These are phyloP conservation scores for Uromyces viciae-fabae DNA, from an alignment of 1,284 basidiomycete genomes.

Conservation along the genomic window DNA sequence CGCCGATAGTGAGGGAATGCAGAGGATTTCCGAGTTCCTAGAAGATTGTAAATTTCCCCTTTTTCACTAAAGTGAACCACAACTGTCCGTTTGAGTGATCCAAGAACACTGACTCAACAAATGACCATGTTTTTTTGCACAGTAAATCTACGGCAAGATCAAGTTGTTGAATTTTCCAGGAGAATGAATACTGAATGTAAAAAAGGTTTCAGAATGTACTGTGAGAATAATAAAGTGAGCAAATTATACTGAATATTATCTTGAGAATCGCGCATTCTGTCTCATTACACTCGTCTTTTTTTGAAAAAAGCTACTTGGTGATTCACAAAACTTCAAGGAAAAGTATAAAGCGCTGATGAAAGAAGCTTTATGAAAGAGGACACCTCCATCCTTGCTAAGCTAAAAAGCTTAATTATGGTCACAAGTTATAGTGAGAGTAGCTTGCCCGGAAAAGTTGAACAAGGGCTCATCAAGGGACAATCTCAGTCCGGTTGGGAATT, in stretches of 20 bases:
- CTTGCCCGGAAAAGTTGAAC: too few species aligned
- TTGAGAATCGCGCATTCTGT: not conserved
- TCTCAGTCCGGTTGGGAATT: too few species aligned
- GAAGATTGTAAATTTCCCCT: not conserved
- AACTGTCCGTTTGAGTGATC: too few species aligned
- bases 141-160: constrained; percentile 3
- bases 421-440: too few species aligned
- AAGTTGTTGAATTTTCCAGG: constrained; percentile 6
- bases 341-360: constrained; percentile 7
- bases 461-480: too few species aligned
- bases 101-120: too few species aligned
- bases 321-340: not conserved
- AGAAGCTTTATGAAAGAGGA: not conserved
- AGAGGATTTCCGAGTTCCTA: not conserved
- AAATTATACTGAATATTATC: too few species aligned
- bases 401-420: too few species aligned
- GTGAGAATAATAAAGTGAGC: constrained; percentile 3
- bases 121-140: not conserved
- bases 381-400: too few species aligned
- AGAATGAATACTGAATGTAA: constrained; percentile 1
- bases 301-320: not conserved
- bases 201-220: constrained; percentile 10
- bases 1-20: not conserved
- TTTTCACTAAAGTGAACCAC: not conserved
- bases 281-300: too few species aligned